phyloP scores from a whole-genome alignment of 2,329 filamentous ascomycete genomes.

The Dendrostoma leiphaemia region DNA sequence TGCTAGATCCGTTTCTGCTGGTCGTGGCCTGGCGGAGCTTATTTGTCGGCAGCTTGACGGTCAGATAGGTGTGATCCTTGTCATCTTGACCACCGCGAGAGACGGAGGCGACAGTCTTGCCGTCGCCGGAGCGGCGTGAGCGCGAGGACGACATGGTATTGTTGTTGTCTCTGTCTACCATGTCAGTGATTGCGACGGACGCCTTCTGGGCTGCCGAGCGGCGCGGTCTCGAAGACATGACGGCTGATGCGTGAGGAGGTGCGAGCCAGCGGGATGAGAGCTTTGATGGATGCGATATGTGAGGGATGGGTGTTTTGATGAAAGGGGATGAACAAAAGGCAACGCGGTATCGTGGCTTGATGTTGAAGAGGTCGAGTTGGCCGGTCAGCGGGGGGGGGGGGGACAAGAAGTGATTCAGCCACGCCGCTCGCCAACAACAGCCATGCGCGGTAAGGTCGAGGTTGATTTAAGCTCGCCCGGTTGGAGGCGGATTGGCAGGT shows the following conservation, averaged over 20 bases:
- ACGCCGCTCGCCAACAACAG: slow-evolving; percentile 5
- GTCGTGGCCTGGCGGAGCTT: slow-evolving; percentile 52
- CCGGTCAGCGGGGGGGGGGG: slow-evolving; percentile 16
- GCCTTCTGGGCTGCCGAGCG: slow-evolving; percentile 46
- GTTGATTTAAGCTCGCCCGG: not conserved
- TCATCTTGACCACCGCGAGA: slow-evolving; percentile 41
- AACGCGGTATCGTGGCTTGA: not conserved
- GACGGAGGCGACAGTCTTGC: slow-evolving; percentile 36
- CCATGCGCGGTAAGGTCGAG: not conserved
- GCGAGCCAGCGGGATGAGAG: not conserved
- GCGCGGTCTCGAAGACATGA: slow-evolving; percentile 48
- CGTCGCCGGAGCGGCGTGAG: slow-evolving; percentile 47
- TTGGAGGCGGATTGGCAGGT: not conserved
- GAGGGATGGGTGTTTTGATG: not conserved
- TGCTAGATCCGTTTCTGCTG: slow-evolving; percentile 31
- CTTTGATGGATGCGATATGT: not conserved
- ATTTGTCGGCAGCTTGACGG: slow-evolving; percentile 50
- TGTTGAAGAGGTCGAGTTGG: slow-evolving; percentile 11
- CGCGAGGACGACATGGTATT: slow-evolving; percentile 47
- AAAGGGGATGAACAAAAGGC: not conserved
- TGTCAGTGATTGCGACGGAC: slow-evolving; percentile 46
- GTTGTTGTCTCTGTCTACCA: slow-evolving; percentile 46
- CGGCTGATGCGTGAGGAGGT: not conserved
- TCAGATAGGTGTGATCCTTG: slow-evolving; percentile 48
- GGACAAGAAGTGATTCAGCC: slow-evolving; percentile 12